Base-by-base conservation (phyloP, 2,329 filamentous ascomycete genomes). In the Penicillium polonicum region DNA sequence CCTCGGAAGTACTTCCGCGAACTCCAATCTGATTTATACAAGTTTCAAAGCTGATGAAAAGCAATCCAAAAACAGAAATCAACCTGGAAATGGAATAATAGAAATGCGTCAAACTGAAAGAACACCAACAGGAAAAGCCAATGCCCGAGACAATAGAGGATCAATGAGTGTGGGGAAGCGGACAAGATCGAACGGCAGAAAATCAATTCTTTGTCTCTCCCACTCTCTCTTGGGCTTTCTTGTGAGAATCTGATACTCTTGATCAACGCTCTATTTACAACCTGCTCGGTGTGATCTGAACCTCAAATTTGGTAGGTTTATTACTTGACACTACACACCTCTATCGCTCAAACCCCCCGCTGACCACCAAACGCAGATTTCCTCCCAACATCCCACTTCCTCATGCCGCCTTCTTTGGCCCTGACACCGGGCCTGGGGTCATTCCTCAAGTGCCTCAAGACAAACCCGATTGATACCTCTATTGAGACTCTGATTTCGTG, bases 401-500 rank as follows among this genome's bases (percentile, higher is more conserved):
- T 59, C 63, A 90, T 90, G 87, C 81, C 86, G 58, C 75, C 83
- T 55, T 73, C 79, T n/a, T 76, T 78, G 65, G 79, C 83, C 67
- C 78, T 84, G 72, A 86, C 90, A 74, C 91, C 91, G 43, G 88
- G 87, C 65, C 80, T 97, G 62, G 84, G 87, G 46, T 88, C 88
- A 48, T 94, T 91, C 68, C 83, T 95, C 63, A 90, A 89, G 70
- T 88, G 88, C 13, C 82, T 96, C 61, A 93, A 91, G 72, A 83
- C 84, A 36, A 87, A 86, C 53, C 82, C 87, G 31, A 83, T 94
- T 53, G 92, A 96, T 66, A 85, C 88, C 42, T 92, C 91, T 9
- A 88, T 95, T 63, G 92, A 97, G 74, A 86, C 85, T 63, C 83
- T 96, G 60, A 87, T 93, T 66, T 90, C 90, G 91, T 95, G 77